Base-by-base conservation (phyloP, 192 early-diverging fungal genomes). In the Rhizophagus clarus region DNA sequence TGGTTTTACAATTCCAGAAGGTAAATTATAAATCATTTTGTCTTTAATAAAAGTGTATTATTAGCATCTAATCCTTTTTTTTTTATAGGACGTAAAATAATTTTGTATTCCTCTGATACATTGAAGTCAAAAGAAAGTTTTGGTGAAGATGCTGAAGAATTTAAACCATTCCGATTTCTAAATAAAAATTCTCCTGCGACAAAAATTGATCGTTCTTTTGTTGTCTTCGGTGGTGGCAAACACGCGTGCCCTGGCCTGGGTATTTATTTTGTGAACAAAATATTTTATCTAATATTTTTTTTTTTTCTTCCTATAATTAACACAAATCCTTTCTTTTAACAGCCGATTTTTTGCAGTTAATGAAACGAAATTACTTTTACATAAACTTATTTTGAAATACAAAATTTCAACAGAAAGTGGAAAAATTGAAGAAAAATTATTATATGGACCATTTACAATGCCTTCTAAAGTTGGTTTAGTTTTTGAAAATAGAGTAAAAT, bases 81-180 rank as follows among this genome's bases (percentile, higher is more conserved):
- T 4, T 31, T 2, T 66, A 4, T 26, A 66, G 64, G 64, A 20
- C 64, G 64, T 6, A 32, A 4, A 3, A 15, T 31, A 14, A 7
- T 20, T 31, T 17, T 67, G 17, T 31, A 20, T 15, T 5, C 31
- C 3, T 4, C 6, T 32, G 64, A 67, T 67, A 31, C 20, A 28
- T 31, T 31, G 20, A 31, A 67, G 14, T 14, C 26, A 31, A 28
- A 67, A 29, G 64, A 28, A 67, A 1, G 5, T 14, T 31, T 22
- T 32, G 71, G 71, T 45, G n/a, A 42, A 0, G 47, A 73, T 15
- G 32, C 71, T n/a, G 34, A 37, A 24, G 32, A 80, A 70, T 72
- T 83, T 28, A 75, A 83, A 47, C 67, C 75, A 22, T 68, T 73
- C 22, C 69, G 80, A 12, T 81, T 66, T 69, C 61, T 83, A 3